Base-by-base conservation (phyloP, 371 early-diverging fungal species). In the Rhizomucor miehei region DNA sequence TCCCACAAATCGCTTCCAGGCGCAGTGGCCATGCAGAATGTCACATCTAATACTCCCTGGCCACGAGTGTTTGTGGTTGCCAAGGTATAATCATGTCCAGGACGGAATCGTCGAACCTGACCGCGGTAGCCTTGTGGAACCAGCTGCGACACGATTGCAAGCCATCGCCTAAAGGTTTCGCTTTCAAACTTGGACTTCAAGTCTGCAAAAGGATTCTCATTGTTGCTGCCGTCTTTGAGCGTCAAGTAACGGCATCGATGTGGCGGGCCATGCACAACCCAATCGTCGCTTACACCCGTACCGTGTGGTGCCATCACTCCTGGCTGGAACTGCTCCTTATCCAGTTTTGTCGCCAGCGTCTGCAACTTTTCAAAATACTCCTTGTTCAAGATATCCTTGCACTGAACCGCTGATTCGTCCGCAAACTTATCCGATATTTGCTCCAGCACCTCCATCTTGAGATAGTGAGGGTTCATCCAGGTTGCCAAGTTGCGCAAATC, bases 81-180 rank as follows among this genome's bases (percentile, higher is more conserved):
- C n/a, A 89, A 71, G 6, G 87, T 84, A 62, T 86, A 89, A 61
- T 89, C 89, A 47, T 87, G 75, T 2, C 89, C 88, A 9, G 86
- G 79, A 38, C 88, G 71, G 75, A 88, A 89, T 5, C 88, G 71
- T 20, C 88, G 75, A 10, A 72, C 80, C 54, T 64, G 55, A 19
- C 77, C 70, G 25, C 83, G 77, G 17, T 59, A 63, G 6, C 65
- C 77, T 1, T 52, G 44, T 10, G 67, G 64, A 5, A 66, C 52
- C 16, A 77, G 48, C 16, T 68, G 67, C 1, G 74, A 76, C 17
- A 83, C 63, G 1, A 63, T 52, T 24, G 62, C 60, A 14, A 85
- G 60, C 84, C 79, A 79, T 29, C 63, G 71, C 13, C 74, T 72
- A 50, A 71, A 83, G 0, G 79, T 59, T 13, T 65, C 62, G 12